Evolutionary conservation across 768 basidiomycete genomes (phyloP), one percentile per base, ranked within the genome.

Genomic region (Lepiota brunneoincarnata): DNA sequence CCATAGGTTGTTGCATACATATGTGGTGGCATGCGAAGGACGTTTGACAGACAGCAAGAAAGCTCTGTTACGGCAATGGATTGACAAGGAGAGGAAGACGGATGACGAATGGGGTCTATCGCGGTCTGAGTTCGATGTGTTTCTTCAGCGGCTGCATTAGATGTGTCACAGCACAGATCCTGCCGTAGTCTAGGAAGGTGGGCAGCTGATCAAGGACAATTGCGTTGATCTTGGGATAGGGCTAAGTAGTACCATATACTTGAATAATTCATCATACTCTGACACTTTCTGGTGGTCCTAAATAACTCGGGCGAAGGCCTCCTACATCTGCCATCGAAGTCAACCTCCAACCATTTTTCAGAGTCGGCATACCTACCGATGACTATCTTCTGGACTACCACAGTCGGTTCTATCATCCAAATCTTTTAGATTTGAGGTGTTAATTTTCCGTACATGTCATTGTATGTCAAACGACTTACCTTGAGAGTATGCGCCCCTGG

Each of bases 211-310:
- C n/a, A n/a, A n/a, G n/a, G n/a, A n/a, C n/a, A n/a, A n/a, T n/a
- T n/a, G n/a, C n/a, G n/a, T n/a, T n/a, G n/a, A n/a, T n/a, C n/a
- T n/a, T n/a, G n/a, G n/a, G n/a, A n/a, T n/a, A n/a, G n/a, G n/a
- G n/a, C n/a, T n/a, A n/a, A n/a, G n/a, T n/a, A n/a, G n/a, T n/a
- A n/a, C n/a, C 26, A 28, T 28, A 7, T 28, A 28, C 26, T 4
- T 31, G 31, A 10, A 31, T 4, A 31, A 9, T n/a, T 34, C 23
- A 49, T 62, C 48, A 67, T 15, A 65, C 50, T n/a, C 61, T 49
- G 34, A 73, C 55, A 62, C 81, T 83, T 64, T 86, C 84, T 1
- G 84, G 82, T 31, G 84, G 84, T 6, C 84, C 84, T 31, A 87
- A 71, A 61, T 84, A 87, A 58, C 82, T 84, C 0, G 76, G 66